Base-by-base conservation (phyloP, 257 asterid genomes). In the Euphrasia confusa region DNA sequence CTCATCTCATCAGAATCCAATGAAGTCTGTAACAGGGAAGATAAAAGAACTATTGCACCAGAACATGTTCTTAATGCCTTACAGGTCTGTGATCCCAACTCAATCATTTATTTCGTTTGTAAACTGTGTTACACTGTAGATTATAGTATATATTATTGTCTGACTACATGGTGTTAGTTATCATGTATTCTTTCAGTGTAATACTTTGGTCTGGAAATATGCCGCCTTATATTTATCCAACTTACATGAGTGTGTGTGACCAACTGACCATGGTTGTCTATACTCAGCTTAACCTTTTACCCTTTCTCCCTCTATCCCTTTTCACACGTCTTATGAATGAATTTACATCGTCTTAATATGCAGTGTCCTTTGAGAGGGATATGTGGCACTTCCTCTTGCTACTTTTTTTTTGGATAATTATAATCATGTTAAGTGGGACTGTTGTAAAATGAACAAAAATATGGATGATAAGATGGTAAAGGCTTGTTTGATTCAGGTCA, bases 31-130 rank as follows among this genome's bases (percentile, higher is more conserved):
- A 76, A 80, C 72, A 83, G 79, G 71, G 99, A 86, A 69, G 99
- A 89, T 67, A 81, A 78, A 73, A 84, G 87, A 72, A 92, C 97
- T 50, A 92, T 92, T 59, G 99, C 97, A 42, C 99, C 99, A 26
- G 99, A 92, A 70, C 99, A 92, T 80, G 99, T 92, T 52, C 76
- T 92, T 71, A 89, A 89, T 79, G 99, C 99, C 61, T 69, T 92
- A 55, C 79, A 86, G 97, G 97, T 89, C 44, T 50, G 40, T 71
- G 58, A 33, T 63, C 73, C 60, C 45, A 58, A 48, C 27, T 44
- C 26, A 15, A 11, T 58, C 71, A 55, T 33, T 53, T 54, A 39
- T 35, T 58, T 14, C 8, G 12, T 12, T 14, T 64, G 15, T 37
- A 37, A 37, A 37, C 40, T 7, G 10, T 37, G 42, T 37, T 37